phyloP scores from a whole-genome alignment of 805 yeast genomes.

The Yarrowia porcina region DNA sequence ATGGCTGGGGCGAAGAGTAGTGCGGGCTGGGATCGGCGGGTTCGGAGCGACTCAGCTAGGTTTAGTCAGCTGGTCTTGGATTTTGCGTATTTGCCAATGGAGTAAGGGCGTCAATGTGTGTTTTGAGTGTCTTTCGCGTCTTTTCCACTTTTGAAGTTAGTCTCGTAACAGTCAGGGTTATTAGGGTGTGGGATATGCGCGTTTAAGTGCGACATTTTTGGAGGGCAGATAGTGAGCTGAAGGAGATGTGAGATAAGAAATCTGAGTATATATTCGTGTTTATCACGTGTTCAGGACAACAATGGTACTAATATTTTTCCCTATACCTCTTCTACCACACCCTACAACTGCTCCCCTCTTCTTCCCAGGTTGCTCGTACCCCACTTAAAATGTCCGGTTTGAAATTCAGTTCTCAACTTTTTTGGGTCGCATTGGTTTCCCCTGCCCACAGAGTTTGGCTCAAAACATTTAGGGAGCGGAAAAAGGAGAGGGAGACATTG shows the following conservation, averaged over 20 bases:
- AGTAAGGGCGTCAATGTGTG: not conserved
- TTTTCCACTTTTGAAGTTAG: not conserved
- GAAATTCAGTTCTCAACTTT: not conserved
- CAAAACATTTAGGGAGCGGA: not conserved
- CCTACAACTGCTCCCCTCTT: too few species aligned
- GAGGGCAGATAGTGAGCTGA: not conserved
- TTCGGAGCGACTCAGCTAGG: not conserved
- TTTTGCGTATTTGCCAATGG: not conserved
- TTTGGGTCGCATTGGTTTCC: not conserved
- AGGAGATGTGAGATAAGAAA: not conserved
- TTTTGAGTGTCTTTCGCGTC: not conserved
- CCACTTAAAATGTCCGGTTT: not conserved
- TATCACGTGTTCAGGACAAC: not conserved
- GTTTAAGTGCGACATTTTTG: not conserved
- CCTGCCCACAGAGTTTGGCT: not conserved
- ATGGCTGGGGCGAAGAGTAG: not conserved
- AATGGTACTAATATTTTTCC: not conserved
- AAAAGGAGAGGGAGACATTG: not conserved
- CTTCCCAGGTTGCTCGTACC: not conserved
- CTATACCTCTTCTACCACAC: too few species aligned
- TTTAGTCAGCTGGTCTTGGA: not conserved
- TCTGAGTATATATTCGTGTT: not conserved
- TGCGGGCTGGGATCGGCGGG: not conserved
- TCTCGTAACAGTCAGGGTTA: not conserved
- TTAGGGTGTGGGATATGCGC: constrained; percentile 1